phyloP scores from a whole-genome alignment of 75 land plant species.

The Pseudotsuga menziesii region DNA sequence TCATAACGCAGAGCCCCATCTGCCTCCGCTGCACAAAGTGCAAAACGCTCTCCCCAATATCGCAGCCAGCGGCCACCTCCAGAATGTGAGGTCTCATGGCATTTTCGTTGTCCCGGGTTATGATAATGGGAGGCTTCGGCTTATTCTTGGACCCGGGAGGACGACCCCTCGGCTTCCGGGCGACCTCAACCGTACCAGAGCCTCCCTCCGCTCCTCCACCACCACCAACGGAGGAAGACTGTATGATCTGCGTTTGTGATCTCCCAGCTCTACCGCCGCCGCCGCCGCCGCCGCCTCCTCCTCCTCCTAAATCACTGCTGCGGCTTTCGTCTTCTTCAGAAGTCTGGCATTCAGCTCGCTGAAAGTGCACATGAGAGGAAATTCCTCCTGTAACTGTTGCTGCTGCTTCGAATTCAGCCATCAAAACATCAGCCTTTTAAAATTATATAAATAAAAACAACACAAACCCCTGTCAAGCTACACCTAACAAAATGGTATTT shows the following conservation, averaged over 20 bases:
- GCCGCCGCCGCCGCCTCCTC: background rate
- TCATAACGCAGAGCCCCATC: constrained; percentile 68
- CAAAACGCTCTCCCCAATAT: constrained; percentile 37
- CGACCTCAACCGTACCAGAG: constrained; percentile 30
- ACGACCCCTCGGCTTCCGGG: constrained; percentile 69
- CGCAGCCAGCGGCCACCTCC: constrained; percentile 69
- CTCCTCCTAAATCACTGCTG: background rate
- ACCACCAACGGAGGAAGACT: background rate
- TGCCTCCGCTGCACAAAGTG: constrained; percentile 51
- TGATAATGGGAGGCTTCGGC: constrained; percentile 81
- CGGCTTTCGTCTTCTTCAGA: constrained; percentile 8
- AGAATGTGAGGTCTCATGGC: constrained; percentile 83
- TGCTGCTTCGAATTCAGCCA: constrained; percentile 7
- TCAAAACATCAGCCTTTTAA: constrained; percentile 1
- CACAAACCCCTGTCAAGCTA: background rate
- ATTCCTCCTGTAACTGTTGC: background rate
- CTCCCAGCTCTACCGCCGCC: too few species aligned
- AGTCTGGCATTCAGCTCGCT: constrained; percentile 5
- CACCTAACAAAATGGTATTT: constrained; percentile 2
- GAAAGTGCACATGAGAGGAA: background rate
- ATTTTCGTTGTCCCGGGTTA: constrained; percentile 69
- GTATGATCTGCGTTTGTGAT: background rate
- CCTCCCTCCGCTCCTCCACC: background rate
- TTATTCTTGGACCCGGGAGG: constrained; percentile 98
- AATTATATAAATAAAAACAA: background rate